Evolutionary conservation across 1,139 yeast species (phyloP).

Genomic region (Starmera stellimalicola): DNA sequence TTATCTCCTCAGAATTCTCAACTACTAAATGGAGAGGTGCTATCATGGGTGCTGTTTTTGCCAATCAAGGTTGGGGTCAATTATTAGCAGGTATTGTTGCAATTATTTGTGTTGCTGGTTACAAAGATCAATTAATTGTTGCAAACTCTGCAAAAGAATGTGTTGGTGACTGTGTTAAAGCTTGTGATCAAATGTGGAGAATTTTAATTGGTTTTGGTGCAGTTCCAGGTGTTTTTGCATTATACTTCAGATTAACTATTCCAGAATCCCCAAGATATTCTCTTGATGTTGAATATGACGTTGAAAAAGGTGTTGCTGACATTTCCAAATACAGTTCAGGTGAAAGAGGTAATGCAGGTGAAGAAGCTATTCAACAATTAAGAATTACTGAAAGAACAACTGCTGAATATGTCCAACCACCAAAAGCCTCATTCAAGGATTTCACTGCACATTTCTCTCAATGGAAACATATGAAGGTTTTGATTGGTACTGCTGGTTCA

Average conservation of each 20-base stretch:
- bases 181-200: constrained; percentile 94
- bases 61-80: constrained; percentile 92
- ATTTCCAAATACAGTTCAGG: constrained; percentile 39
- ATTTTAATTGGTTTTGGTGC: constrained; percentile 79
- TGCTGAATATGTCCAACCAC: constrained; percentile 30
- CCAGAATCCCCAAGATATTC: constrained; percentile 91
- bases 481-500: constrained; percentile 91
- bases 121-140: constrained; percentile 44
- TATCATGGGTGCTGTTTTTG: constrained; percentile 87
- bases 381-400: constrained; percentile 36
- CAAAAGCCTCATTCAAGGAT: constrained; percentile 43
- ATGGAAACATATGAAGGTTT: constrained; percentile 81
- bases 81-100: constrained; percentile 80
- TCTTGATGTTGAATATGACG: constrained; percentile 58
- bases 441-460: constrained; percentile 66
- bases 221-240: constrained; percentile 75
- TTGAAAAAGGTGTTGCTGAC: constrained; percentile 58
- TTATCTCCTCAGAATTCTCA: constrained; percentile 80
- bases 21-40: constrained; percentile 97
- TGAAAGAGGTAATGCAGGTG: constrained; percentile 34
- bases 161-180: constrained; percentile 54
- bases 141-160: constrained; percentile 49
- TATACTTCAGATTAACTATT: constrained; percentile 84
- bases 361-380: constrained; percentile 29
- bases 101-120: constrained; percentile 60